Conservation (phyloP, 805 yeast genomes). For the Metschnikowia peoriensis region DNA sequence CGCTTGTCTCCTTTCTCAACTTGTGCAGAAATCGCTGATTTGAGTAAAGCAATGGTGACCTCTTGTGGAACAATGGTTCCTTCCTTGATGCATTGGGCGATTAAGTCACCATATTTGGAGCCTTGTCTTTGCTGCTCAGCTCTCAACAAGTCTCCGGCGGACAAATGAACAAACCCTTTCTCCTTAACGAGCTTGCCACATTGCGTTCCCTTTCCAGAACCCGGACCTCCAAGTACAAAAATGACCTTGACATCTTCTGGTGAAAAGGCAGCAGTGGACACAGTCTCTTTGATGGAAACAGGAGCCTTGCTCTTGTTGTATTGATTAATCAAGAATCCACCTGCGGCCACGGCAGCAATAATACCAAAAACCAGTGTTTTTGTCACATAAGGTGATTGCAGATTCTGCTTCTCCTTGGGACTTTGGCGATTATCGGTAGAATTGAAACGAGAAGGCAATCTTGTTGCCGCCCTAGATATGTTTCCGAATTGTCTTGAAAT, state of each 20-base stretch:
- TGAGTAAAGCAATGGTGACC: conserved; percentile 79
- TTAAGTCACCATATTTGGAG: conserved; percentile 81
- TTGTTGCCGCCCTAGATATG: background rate
- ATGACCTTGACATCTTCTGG: conserved; percentile 72
- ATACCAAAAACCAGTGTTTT: conserved; percentile 9
- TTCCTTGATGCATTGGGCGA: conserved; percentile 78
- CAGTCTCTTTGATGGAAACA: conserved; percentile 30
- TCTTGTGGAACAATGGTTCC: conserved; percentile 94
- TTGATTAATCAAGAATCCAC: conserved; percentile 5
- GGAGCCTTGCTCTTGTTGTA: conserved; percentile 6
- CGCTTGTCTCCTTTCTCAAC: conserved; percentile 49
- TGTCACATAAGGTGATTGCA: conserved; percentile 8
- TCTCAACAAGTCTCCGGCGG: conserved; percentile 95
- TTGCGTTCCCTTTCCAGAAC: conserved; percentile 97
- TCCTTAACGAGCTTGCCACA: conserved; percentile 81
- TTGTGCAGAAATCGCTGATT: conserved; percentile 69
- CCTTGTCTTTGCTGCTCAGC: conserved; percentile 86
- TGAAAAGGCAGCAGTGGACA: conserved; percentile 46
- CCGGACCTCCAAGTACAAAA: conserved; percentile 96
- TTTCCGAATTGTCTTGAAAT: background rate
- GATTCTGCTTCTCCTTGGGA: conserved; percentile 2
- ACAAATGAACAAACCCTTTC: conserved; percentile 78
- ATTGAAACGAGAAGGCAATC: conserved; percentile 2
- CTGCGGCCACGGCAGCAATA: conserved; percentile 7
- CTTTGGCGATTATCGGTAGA: conserved; percentile 6